phyloP scores from a whole-genome alignment of 352 stramenopile species.

The Vaucheria bursata region DNA sequence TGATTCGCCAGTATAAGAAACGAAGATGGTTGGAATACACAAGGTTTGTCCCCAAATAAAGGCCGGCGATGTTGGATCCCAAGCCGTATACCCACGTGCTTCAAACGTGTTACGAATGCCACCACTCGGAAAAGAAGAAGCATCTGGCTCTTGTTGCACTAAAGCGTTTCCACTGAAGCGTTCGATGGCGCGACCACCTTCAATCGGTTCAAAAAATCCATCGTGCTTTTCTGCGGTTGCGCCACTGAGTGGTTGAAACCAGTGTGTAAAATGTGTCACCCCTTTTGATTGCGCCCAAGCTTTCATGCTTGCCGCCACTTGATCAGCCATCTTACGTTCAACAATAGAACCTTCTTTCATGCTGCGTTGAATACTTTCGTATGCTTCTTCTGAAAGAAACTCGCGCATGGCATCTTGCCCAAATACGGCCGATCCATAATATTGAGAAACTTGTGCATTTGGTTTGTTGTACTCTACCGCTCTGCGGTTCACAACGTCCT shows the following conservation, averaged over 20 bases:
- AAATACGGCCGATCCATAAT: too few relatives aligned
- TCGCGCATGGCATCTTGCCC: too few relatives aligned
- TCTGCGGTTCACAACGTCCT: too few relatives aligned
- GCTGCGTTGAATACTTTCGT: too few relatives aligned
- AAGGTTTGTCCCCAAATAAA: conserved; percentile 68
- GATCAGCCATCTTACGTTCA: background rate
- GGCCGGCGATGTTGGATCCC: conserved; percentile 63
- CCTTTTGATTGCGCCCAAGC: conserved; percentile 51
- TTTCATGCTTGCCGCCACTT: conserved; percentile 38
- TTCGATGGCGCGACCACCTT: background rate
- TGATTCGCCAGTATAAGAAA: background rate
- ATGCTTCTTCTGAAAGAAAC: too few relatives aligned
- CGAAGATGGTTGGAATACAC: background rate
- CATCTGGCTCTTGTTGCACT: background rate
- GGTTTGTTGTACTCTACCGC: too few relatives aligned
- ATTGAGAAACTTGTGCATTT: too few relatives aligned
- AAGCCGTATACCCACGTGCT: conserved; percentile 64
- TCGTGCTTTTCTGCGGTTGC: conserved; percentile 60
- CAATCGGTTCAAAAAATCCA: conserved; percentile 50
- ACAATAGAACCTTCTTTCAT: too few relatives aligned
- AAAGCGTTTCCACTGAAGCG: background rate
- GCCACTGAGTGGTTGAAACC: conserved; percentile 64
- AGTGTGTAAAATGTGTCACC: conserved; percentile 71
- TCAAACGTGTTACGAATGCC: conserved; percentile 66
- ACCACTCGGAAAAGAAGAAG: conserved; percentile 62